Percentiles rank a stretch among this genome's conserved stretches.
phyloP scores from a whole-genome alignment of 495 filamentous ascomycete genomes.

The Penicillium lagena region DNA sequence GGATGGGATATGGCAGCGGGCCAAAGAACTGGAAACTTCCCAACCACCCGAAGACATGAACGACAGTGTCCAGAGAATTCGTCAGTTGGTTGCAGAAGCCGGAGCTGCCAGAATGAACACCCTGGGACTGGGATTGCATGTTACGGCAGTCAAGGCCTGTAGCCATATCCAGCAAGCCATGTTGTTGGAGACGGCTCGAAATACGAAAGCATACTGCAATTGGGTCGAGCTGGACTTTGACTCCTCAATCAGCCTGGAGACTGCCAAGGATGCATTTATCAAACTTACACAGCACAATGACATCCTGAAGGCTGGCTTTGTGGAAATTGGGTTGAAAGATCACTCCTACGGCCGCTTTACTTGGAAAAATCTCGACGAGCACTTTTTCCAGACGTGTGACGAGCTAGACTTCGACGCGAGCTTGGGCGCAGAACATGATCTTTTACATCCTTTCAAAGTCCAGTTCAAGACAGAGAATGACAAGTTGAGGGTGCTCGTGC shows the following conservation, averaged over 20 bases:
- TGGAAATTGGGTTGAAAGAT: constrained; percentile 33
- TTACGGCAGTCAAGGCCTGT: constrained; percentile 52
- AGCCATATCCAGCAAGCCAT: constrained; percentile 72
- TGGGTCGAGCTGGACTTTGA: constrained; percentile 57
- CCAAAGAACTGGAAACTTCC: constrained; percentile 10
- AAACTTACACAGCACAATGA: constrained; percentile 48
- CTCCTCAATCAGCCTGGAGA: constrained; percentile 8
- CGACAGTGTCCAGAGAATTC: constrained; percentile 9
- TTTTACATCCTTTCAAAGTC: constrained; percentile 53
- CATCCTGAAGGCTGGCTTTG: constrained; percentile 67
- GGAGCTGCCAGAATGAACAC: constrained; percentile 13
- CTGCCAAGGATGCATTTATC: constrained; percentile 40
- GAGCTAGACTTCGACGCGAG: constrained; percentile 20
- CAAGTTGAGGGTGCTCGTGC: constrained; percentile 30
- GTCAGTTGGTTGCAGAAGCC: constrained; percentile 17
- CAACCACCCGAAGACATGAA: constrained; percentile 7
- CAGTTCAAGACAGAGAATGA: constrained; percentile 32
- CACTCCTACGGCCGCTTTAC: constrained; percentile 54
- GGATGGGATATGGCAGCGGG: constrained; percentile 19
- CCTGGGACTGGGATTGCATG: constrained; percentile 17
- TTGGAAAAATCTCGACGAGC: constrained; percentile 42
- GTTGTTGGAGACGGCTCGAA: constrained; percentile 58
- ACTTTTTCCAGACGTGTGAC: constrained; percentile 33
- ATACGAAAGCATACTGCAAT: constrained; percentile 62
- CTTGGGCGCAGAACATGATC: constrained; percentile 25